Base-by-base conservation (phyloP, 2,329 filamentous ascomycete species). In the Cytospora schulzeri region DNA sequence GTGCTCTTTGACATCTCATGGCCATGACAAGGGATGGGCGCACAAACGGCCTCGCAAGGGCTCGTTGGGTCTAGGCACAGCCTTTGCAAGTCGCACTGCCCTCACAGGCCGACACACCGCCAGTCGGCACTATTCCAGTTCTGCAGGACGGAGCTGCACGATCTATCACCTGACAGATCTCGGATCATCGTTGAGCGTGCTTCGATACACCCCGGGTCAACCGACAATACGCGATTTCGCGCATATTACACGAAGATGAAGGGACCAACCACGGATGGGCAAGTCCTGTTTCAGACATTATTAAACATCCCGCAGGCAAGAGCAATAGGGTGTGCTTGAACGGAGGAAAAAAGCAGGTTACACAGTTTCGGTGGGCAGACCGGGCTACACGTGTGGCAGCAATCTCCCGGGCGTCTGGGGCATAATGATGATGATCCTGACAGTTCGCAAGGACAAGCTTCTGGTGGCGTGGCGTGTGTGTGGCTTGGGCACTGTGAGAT, bases 91-190 rank as follows among this genome's bases (percentile, higher is more conserved):
- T 38, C 41, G 38, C 41, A 45, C 17, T 22, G 19, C 19, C 41
- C 19, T n/a, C 8, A 9, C 12, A 33, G 31, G 31, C 6, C 31
- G 8, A 33, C 12, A 35, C 33, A 35, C 33, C 4, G 24, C n/a
- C 45, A 48, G 11, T 41, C 33, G 33, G 17, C 15, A 41, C 3
- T n/a, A 15, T 41, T 45, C 45, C 45, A 48, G 22, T 24, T 24
- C 19, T 14, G 19, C n/a, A 5, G n/a, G 45, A 48, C 45, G 9
- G 4, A 12, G n/a, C n/a, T 48, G n/a, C 45, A 48, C 22, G 29
- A 62, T 35, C 38, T 41, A 22, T 50, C 26, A 50, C 50, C 60
- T 62, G 60, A 62, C 50, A 56, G 48, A 56, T 56, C 41, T 56
- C 29, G 29, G 38, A 17, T 51, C 33, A 56, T 22, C 19, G 11